Conservation (phyloP, 441 rosid species). For the Corymbia calophylla region DNA sequence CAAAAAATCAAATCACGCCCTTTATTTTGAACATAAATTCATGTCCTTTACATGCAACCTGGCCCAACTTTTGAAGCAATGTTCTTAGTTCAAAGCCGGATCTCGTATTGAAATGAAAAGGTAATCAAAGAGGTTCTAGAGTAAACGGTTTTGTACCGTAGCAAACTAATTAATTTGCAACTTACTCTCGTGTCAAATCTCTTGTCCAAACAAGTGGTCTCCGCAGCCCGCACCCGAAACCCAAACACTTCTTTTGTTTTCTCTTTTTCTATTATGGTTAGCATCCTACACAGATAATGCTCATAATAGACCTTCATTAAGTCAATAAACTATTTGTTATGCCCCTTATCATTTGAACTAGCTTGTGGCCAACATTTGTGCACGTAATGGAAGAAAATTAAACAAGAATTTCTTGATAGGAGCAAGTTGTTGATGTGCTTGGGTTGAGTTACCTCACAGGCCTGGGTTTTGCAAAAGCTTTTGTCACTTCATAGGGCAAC, state of each 20-base stretch:
- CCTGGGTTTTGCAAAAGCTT: not conserved
- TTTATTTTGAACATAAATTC: not conserved
- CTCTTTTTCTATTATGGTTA: not conserved
- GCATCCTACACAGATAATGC: not conserved
- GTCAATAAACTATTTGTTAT: not conserved
- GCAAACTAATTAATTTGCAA: not conserved
- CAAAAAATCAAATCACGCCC: not conserved
- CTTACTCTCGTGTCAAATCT: not conserved
- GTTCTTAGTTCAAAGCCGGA: not conserved
- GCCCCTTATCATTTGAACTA: not conserved
- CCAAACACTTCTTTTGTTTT: not conserved
- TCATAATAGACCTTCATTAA: not conserved
- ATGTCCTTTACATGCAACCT: not conserved
- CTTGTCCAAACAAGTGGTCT: not conserved
- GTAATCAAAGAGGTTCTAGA: not conserved
- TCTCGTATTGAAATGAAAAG: not conserved
- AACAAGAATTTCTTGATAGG: not conserved
- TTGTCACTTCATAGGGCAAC: not conserved
- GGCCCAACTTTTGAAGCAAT: not conserved
- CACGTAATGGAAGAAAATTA: not conserved
- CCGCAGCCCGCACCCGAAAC: not conserved
- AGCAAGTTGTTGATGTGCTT: not conserved
- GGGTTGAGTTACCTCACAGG: not conserved
- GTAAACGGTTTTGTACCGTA: not conserved
- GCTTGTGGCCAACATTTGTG: not conserved